Conservation (phyloP, 495 filamentous ascomycete species). For the Neurospora sp. region DNA sequence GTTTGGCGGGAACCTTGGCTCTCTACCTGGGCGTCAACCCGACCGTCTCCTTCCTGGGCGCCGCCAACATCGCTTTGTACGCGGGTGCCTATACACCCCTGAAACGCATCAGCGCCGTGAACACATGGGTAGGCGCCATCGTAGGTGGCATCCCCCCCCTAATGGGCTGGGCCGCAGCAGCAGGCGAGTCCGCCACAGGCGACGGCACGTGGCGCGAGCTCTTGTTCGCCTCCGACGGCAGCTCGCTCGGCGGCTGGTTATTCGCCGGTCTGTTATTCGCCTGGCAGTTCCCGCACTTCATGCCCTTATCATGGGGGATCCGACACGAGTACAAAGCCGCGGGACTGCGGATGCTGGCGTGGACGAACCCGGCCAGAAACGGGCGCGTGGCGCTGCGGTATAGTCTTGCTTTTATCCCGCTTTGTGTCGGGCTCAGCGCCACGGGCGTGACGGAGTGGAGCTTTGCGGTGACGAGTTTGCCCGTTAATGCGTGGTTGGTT, state of each 20-base stretch:
- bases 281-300: slow-evolving; percentile 99
- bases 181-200: slow-evolving; percentile 72
- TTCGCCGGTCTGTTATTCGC: slow-evolving; percentile 76
- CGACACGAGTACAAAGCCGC: slow-evolving; percentile 81
- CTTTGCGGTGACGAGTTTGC: slow-evolving; percentile 69
- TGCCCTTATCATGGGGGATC: slow-evolving; percentile 77
- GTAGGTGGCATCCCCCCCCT: slow-evolving; percentile 90
- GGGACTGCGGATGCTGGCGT: slow-evolving; percentile 84
- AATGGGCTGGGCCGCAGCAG: slow-evolving; percentile 96
- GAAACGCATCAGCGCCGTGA: slow-evolving; percentile 76
- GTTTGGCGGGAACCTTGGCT: slow-evolving; percentile 50
- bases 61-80: slow-evolving; percentile 77
- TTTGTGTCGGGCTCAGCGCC: slow-evolving; percentile 75
- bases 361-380: slow-evolving; percentile 77
- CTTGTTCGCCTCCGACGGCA: slow-evolving; percentile 39
- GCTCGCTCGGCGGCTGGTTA: slow-evolving; percentile 77
- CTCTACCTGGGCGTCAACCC: slow-evolving; percentile 90
- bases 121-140: slow-evolving; percentile 91
- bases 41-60: slow-evolving; percentile 78
- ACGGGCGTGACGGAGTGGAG: slow-evolving; percentile 76
- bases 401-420: slow-evolving; percentile 74
- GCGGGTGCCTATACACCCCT: slow-evolving; percentile 87
- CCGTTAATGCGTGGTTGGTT: slow-evolving; percentile 81
- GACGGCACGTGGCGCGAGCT: slow-evolving; percentile 67
- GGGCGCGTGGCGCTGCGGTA: slow-evolving; percentile 80